phyloP scores from a whole-genome alignment of 441 rosid genomes.

The Aquilaria agallochum region DNA sequence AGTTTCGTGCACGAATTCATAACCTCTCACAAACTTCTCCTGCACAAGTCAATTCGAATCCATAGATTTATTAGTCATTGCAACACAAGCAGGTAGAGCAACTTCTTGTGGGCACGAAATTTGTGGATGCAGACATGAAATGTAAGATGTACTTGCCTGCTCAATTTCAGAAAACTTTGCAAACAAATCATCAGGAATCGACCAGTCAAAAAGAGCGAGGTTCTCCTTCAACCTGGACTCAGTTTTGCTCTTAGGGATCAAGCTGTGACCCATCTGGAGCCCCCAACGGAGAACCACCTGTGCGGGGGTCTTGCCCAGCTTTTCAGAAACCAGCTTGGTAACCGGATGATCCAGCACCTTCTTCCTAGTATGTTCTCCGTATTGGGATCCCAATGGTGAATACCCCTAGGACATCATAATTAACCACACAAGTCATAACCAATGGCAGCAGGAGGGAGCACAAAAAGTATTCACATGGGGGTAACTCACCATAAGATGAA shows the following conservation, averaged over 20 bases:
- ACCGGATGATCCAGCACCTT: slow-evolving; percentile 25
- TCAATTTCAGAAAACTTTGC: slow-evolving; percentile 11
- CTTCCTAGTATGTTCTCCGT: slow-evolving; percentile 4
- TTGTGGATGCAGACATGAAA: no score
- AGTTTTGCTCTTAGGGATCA: slow-evolving; percentile 31
- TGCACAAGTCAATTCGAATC: not conserved
- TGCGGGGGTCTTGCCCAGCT: slow-evolving; percentile 20
- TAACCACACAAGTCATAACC: not conserved
- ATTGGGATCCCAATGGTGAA: not conserved
- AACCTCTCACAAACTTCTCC: slow-evolving; percentile 13
- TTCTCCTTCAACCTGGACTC: slow-evolving; percentile 35
- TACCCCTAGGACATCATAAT: slow-evolving; percentile 15
- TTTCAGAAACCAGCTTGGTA: slow-evolving; percentile 12
- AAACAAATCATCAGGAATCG: slow-evolving; percentile 24
- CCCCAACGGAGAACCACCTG: slow-evolving; percentile 18
- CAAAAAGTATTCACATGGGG: no score
- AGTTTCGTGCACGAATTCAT: slow-evolving; percentile 3
- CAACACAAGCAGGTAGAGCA: no score
- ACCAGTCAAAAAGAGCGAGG: slow-evolving; percentile 28
- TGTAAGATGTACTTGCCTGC: not conserved
- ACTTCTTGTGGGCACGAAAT: no score
- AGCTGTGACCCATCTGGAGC: slow-evolving; percentile 29
- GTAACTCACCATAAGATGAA: slow-evolving; percentile 50
- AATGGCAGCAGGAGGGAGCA: no score
- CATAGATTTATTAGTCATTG: no score